A percentile compares a stretch with the other conserved stretches of the same genome.
Evolutionary conservation across 352 stramenopile species (phyloP).

Genomic region (Phytophthora megakarya): DNA sequence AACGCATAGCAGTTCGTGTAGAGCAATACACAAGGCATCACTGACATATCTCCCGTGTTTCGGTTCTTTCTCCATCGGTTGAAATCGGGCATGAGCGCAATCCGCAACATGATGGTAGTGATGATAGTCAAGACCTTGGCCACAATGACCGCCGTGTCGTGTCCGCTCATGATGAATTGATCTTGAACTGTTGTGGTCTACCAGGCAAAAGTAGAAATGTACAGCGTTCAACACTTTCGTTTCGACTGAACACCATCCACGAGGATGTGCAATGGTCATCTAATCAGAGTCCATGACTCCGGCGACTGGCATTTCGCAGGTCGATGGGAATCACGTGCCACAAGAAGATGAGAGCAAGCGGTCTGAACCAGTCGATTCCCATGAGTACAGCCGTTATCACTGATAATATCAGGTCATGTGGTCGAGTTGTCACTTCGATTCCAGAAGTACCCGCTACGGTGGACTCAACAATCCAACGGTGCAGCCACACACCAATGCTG

Average conservation of each 20-base stretch:
- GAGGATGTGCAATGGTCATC: constrained; percentile 33
- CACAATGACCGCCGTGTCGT: constrained; percentile 27
- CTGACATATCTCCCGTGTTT: constrained; percentile 39
- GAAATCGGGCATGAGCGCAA: constrained; percentile 39
- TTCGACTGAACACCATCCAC: neutral
- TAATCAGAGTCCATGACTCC: constrained; percentile 12
- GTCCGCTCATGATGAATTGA: constrained; percentile 11
- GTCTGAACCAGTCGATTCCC: constrained; percentile 9
- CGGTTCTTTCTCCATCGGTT: constrained; percentile 39
- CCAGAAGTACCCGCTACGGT: neutral
- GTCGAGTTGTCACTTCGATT: neutral
- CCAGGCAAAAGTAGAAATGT: constrained; percentile 20
- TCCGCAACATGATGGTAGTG: constrained; percentile 32
- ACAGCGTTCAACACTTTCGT: neutral
- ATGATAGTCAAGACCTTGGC: constrained; percentile 36
- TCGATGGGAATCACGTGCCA: constrained; percentile 17
- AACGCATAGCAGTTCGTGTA: constrained; percentile 37
- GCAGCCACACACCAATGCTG: no score
- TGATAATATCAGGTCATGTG: constrained; percentile 6
- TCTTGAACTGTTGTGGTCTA: neutral
- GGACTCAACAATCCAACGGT: neutral
- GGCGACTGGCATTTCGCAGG: constrained; percentile 19
- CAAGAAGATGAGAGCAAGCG: constrained; percentile 19
- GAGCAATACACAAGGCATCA: constrained; percentile 38
- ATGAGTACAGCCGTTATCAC: constrained; percentile 10